Evolutionary conservation across 2,329 filamentous ascomycete genomes (phyloP).

Genomic region (Simplicillium sp.): DNA sequence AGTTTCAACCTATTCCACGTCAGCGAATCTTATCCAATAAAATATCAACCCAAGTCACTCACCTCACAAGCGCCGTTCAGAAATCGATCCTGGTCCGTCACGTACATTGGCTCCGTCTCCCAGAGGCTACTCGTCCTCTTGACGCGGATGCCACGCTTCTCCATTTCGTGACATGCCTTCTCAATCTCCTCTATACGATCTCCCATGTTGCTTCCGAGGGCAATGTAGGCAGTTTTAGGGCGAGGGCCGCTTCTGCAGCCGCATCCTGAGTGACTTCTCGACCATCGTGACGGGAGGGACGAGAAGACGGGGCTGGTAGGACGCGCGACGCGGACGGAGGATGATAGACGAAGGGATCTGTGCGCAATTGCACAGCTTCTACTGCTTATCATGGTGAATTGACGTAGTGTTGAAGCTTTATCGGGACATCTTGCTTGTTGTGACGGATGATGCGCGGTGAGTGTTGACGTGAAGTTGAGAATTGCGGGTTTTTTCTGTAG

Average conservation of each 20-base stretch:
- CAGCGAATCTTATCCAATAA: neutral
- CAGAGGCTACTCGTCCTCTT: conserved; percentile 79
- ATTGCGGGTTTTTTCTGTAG: too few relatives aligned
- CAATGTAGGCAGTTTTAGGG: conserved; percentile 60
- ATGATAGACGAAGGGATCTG: too few relatives aligned
- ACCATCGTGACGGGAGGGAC: conserved; percentile 9
- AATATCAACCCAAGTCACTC: conserved; percentile 19
- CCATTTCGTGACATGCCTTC: conserved; percentile 70
- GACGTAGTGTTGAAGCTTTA: too few relatives aligned
- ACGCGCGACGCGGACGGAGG: neutral
- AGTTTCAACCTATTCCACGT: conserved; percentile 61
- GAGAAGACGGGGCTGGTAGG: neutral
- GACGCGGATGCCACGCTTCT: conserved; percentile 61
- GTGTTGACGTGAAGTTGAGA: too few relatives aligned
- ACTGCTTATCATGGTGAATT: too few relatives aligned
- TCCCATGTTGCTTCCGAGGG: conserved; percentile 86
- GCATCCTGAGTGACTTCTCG: conserved; percentile 16
- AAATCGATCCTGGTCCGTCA: conserved; percentile 78
- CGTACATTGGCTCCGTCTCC: conserved; percentile 96
- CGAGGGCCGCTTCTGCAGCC: conserved; percentile 22
- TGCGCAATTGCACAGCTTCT: too few relatives aligned
- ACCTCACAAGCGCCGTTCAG: conserved; percentile 92
- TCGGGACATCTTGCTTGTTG: too few relatives aligned
- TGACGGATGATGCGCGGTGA: too few relatives aligned
- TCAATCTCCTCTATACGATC: conserved; percentile 81